Base-by-base conservation (phyloP, 2,329 filamentous ascomycete species). In the Penicillium frequentans region DNA sequence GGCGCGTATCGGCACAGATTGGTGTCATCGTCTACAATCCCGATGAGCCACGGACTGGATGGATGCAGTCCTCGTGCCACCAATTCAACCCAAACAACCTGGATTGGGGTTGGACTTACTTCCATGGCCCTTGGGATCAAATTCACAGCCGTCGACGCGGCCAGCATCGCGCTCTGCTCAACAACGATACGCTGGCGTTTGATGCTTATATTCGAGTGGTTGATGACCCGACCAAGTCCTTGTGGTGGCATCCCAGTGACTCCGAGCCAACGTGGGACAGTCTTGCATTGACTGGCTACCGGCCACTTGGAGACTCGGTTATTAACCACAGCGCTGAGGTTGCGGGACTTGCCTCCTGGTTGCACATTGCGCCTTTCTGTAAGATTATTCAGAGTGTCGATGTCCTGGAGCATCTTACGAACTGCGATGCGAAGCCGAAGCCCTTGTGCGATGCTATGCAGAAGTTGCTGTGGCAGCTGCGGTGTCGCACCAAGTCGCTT, bases 41-140 rank as follows among this genome's bases (percentile, higher is more conserved):
- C 0, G 75, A 78, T 26, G 85, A 87, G 63, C 85, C 85, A 46
- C 80, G 84, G 7, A 83, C 84, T 5, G 79, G 83, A 56, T 81
- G 81, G 68, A 80, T 79, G 64, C 78, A 82, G 54, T 82, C 79
- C 13, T 84, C 83, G 43, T 77, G 80, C 47, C 84, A 87, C 68
- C 83, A 85, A 54, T 88, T 86, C 70, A 82, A 82, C 63, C 77
- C 79, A 31, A 76, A 81, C 51, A 84, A 82, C 43, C 71, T 84
- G 13, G 85, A 88, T 63, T 86, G 84, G 80, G 85, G 85, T 2
- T 87, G 84, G 84, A 84, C 83, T 33, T 81, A 84, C 56, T 87
- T 86, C 67, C 80, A 83, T 63, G 81, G 81, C 6, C 82, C 83
- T 5, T 83, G 82, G 72, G 81, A 83, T 58, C 78, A 86, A 45